Evolutionary conservation across 2,329 filamentous ascomycete species (phyloP), one percentile per base, ranked within the genome.

Genomic region (Zymoseptoria tritici): DNA sequence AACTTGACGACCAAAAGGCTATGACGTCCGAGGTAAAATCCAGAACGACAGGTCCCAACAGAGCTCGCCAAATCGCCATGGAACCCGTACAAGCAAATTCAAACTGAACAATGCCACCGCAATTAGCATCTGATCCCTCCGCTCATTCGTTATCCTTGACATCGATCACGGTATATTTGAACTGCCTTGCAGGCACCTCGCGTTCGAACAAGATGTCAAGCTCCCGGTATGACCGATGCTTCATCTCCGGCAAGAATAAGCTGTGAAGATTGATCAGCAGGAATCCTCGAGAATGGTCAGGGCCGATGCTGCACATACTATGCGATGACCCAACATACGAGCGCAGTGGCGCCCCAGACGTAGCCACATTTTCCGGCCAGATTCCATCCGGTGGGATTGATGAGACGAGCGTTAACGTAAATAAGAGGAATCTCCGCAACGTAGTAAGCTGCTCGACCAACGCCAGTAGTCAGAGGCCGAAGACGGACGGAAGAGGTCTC

Each of bases 181-280:
- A 79, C 67, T 78, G 73, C 58, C 77, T 66, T 0, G 78, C 78
- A 4, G 76, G 60, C 21, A 75, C 60, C 66, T 71, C 76, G 59
- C 76, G 73, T 52, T 74, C 73, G 67, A 80, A 79, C 67, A 80
- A 58, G 59, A 79, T 77, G 54, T 79, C 78, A 7, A 70, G 64
- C 68, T 80, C 78, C 55, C 76, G 75, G 67, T 77, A 79, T 4
- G 77, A 76, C 9, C 78, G 75, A 58, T 72, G 60, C 73, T 80
- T 78, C 51, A 77, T 67, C 66, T 79, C 78, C 9, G 78, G 78
- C 22, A 80, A 68, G 62, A 69, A 72, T 68, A 78, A 79, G 36
- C 36, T 42, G 16, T 42, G 36, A 42, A 42, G 4, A 16, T 29
- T 16, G 36, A 16, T 42, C 36, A 42, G 36, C 36, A 42, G 11